Base-by-base conservation (phyloP, 2,329 filamentous ascomycete species). In the Colletotrichum sp. region DNA sequence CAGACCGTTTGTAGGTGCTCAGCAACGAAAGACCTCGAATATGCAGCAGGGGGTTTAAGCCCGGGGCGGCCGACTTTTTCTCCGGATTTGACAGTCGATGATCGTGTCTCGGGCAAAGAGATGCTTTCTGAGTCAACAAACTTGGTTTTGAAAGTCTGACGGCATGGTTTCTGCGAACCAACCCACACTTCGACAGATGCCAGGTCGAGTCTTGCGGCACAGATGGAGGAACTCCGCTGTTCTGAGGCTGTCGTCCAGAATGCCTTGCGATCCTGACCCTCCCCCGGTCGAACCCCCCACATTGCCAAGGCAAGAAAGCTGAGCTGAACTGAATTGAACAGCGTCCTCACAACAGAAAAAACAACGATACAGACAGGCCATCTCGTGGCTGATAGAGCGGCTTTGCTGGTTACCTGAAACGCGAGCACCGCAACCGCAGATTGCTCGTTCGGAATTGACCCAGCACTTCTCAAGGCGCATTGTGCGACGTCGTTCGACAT, bases 31-130 rank as follows among this genome's bases (percentile, higher is more conserved):
- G 36, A 48, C 15, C 6, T 22, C 5, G 36, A 25, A 13, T 32
- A 56, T 76, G 74, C 74, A 60, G 55, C 64, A 76, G 74, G 74
- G 73, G 25, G 16, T n/a, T 64, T 48, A 60, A 52, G 10, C 64
- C 68, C 74, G 65, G 74, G 58, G 74, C 64, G 43, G 34, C 74
- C 70, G 74, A 74, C 48, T 25, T 67, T 72, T 58, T 32, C 27
- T 55, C 70, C 69, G 32, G 28, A 62, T 30, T 66, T 22, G 25
- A 27, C 39, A 25, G 3, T 28, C 60, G 48, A 70, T 36, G 13
- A 28, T 34, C 28, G 30, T 48, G n/a, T 65, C 52, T 27, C 34
- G 34, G 28, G 30, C 22, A 27, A 27, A 15, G 61, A 62, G 48
- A 7, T 30, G 34, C 36, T 43, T 36, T 62, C 32, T 25, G 22